phyloP scores from a whole-genome alignment of 179 eudicot genomes.

The Camellia oleifera region DNA sequence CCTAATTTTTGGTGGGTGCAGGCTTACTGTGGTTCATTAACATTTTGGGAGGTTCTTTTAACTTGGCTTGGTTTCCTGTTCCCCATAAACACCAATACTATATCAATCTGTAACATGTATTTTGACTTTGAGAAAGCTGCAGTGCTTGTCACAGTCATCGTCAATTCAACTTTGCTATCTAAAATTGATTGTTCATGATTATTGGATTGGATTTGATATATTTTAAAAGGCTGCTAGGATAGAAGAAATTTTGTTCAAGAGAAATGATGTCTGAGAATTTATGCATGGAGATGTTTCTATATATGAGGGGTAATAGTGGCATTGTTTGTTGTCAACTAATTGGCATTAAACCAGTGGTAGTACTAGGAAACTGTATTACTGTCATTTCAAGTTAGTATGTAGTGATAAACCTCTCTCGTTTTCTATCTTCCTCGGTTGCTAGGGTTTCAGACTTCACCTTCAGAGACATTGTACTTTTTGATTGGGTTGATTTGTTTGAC shows the following conservation, averaged over 20 bases:
- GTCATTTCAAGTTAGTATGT: neutral
- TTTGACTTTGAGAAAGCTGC: neutral
- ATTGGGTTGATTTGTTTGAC: no score
- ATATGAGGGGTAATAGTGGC: neutral
- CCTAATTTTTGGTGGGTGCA: neutral
- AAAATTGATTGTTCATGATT: neutral
- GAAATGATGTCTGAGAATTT: neutral
- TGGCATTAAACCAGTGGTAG: neutral
- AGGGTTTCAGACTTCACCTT: no score
- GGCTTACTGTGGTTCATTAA: neutral
- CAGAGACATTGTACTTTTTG: no score
- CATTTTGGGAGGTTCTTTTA: neutral
- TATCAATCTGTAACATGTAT: neutral
- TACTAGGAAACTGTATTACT: neutral
- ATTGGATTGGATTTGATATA: neutral
- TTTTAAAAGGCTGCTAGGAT: neutral
- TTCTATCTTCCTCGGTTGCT: no score
- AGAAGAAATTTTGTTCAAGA: neutral
- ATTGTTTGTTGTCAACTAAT: neutral
- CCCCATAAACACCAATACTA: neutral
- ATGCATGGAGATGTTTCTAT: neutral
- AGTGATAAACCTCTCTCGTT: neutral
- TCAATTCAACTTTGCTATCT: conserved; percentile 3
- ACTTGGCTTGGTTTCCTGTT: neutral
- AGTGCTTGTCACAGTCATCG: neutral